Evolutionary conservation across 805 yeast genomes (phyloP).

Genomic region (Saturnispora halmiae): DNA sequence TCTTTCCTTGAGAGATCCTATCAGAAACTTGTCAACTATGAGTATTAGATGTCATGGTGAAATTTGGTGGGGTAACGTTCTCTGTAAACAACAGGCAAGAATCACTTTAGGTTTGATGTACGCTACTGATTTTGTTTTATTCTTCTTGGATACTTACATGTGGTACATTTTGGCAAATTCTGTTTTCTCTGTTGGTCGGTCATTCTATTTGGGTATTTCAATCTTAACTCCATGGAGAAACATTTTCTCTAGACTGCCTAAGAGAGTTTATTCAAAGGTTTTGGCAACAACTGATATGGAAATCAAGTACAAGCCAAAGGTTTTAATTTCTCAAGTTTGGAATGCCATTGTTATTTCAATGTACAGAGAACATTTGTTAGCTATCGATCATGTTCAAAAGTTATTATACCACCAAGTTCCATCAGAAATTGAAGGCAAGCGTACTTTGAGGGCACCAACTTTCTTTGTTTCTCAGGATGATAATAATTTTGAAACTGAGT

Average conservation of each 20-base stretch:
- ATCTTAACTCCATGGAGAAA: slow-evolving; percentile 99
- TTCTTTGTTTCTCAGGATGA: slow-evolving; percentile 98
- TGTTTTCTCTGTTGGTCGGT: slow-evolving; percentile 92
- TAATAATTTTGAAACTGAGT: slow-evolving; percentile 87
- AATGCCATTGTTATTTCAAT: slow-evolving; percentile 97
- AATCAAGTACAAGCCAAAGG: slow-evolving; percentile 97
- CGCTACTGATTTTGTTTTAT: slow-evolving; percentile 84
- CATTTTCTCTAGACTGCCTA: slow-evolving; percentile 93
- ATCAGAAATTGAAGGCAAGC: slow-evolving; percentile 94
- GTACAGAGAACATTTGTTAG: slow-evolving; percentile 98
- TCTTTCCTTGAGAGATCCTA: slow-evolving; percentile 87
- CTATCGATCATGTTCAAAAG: slow-evolving; percentile 97
- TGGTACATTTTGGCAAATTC: slow-evolving; percentile 97
- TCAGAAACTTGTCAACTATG: slow-evolving; percentile 77
- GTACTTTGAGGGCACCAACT: slow-evolving; percentile 97
- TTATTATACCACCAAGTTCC: slow-evolving; percentile 97
- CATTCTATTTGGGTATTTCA: slow-evolving; percentile 97
- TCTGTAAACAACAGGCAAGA: slow-evolving; percentile 82
- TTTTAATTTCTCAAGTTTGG: slow-evolving; percentile 97
- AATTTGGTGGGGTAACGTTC: slow-evolving; percentile 65
- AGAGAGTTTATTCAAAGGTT: slow-evolving; percentile 96
- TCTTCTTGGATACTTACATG: slow-evolving; percentile 97
- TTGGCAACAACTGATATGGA: slow-evolving; percentile 99
- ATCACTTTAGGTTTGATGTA: slow-evolving; percentile 89
- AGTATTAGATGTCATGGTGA: slow-evolving; percentile 95